Base-by-base conservation (phyloP, 1,139 yeast species). In the Hanseniaspora sp. region DNA sequence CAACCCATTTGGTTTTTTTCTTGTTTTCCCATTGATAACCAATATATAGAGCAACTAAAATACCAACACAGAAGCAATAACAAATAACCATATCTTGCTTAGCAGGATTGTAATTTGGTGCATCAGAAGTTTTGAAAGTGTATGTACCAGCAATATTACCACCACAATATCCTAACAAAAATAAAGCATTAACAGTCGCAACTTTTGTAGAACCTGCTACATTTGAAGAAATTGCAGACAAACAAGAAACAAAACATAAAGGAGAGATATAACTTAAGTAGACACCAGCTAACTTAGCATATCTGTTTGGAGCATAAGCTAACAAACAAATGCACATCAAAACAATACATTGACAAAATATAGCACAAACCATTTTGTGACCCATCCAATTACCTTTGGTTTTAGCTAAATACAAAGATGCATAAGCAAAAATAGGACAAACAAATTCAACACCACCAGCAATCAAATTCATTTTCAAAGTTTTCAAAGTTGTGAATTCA, bases 141-240 rank as follows among this genome's bases (percentile, higher is more conserved):
- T 81, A 86, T 3, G 90, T 86, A 0, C 90, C 90, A 49, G 80
- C 73, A 51, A 83, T 67, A 62, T 78, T 78, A 7, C 79, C 72
- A 13, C 79, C 69, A 52, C 65, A 63, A 53, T 64, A 69, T 30
- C 61, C 64, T 15, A 60, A 62, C 52, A 63, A 51, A 41, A 58
- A 61, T 35, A 61, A 59, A 7, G 64, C 63, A 12, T 65, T 63
- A 7, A 63, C 66, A 1, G 63, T 58, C 63, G 65, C 64, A 58
- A 66, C 67, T 57, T 67, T 67, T 1, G 69, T 66, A 53, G 62
- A 65, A 31, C 70, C 70, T 9, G 68, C 63, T 28, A 66, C 61
- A 56, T 67, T 67, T 2, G 69, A 66, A 49, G 64, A 62, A 55
- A 65, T 64, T 51, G 62, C 60, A 8, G 70, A 63, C 7, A 64